Percentiles rank a stretch among this genome's conserved stretches.
Evolutionary conservation across 1,284 basidiomycete species (phyloP).

Genomic region (Sparassis latifolia): DNA sequence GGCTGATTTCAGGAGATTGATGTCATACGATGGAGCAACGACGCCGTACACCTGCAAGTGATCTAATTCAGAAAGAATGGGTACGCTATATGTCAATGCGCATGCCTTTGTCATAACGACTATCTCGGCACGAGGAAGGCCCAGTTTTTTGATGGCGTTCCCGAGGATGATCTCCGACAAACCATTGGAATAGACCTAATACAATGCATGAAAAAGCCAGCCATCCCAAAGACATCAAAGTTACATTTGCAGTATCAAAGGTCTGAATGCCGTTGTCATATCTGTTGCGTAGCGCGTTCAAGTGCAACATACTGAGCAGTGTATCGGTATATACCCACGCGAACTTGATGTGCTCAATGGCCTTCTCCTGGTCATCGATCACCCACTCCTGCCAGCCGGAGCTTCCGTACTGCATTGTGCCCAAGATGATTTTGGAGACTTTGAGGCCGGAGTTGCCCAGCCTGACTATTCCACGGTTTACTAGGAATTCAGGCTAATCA

Average conservation of each 20-base stretch:
- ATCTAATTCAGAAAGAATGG: background rate
- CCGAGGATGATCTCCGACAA: slow-evolving; percentile 50
- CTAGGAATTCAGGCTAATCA: background rate
- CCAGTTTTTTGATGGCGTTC: slow-evolving; percentile 48
- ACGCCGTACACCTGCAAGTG: slow-evolving; percentile 5
- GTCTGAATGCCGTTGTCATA: slow-evolving; percentile 43
- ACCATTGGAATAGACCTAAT: slow-evolving; percentile 39
- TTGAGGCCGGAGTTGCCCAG: slow-evolving; percentile 42
- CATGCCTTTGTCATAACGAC: slow-evolving; percentile 51
- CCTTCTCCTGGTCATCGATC: slow-evolving; percentile 34
- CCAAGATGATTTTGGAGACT: slow-evolving; percentile 36
- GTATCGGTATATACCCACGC: slow-evolving; percentile 21
- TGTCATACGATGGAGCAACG: slow-evolving; percentile 33
- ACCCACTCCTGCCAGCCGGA: slow-evolving; percentile 32
- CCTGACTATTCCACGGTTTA: slow-evolving; percentile 22
- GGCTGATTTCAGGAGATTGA: slow-evolving; percentile 16
- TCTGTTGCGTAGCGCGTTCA: background rate
- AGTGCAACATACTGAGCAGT: background rate
- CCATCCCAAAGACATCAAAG: background rate
- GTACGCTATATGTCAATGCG: background rate
- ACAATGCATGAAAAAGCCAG: background rate
- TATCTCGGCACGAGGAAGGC: slow-evolving; percentile 48
- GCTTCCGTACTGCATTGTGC: slow-evolving; percentile 39
- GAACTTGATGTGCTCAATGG: slow-evolving; percentile 30
- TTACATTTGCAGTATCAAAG: slow-evolving; percentile 43